These are phyloP conservation scores for Pecoramyces ruminantium DNA, from an alignment of 192 early-diverging fungal species.

Conservation along the genomic window DNA sequence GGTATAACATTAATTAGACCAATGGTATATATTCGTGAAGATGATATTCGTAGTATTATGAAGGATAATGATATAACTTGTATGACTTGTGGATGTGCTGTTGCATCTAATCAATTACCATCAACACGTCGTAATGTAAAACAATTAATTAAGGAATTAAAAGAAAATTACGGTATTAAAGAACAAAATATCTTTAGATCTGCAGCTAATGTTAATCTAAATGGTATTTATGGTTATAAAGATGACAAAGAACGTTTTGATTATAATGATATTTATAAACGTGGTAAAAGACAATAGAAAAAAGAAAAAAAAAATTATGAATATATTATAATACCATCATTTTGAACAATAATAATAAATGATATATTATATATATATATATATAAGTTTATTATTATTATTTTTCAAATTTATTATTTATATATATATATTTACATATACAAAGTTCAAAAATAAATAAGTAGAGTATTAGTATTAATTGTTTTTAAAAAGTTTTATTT, in stretches of 20 bases:
- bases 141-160: not conserved
- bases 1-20: not conserved
- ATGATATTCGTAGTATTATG: not conserved
- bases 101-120: not conserved
- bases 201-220: not conserved
- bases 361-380: too few species aligned
- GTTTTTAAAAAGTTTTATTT: too few species aligned
- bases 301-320: not conserved
- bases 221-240: not conserved
- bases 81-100: not conserved
- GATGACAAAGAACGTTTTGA: not conserved
- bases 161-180: not conserved
- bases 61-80: not conserved
- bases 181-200: not conserved
- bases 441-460: too few species aligned
- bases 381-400: too few species aligned
- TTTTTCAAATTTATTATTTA: too few species aligned
- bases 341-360: too few species aligned
- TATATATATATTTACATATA: too few species aligned
- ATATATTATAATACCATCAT: too few species aligned
- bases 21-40: not conserved
- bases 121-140: not conserved
- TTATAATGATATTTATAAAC: not conserved
- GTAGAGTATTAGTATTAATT: too few species aligned
- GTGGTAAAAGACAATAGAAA: not conserved